Base-by-base conservation (phyloP, 2,329 filamentous ascomycete species). In the Colletotrichum melonis region DNA sequence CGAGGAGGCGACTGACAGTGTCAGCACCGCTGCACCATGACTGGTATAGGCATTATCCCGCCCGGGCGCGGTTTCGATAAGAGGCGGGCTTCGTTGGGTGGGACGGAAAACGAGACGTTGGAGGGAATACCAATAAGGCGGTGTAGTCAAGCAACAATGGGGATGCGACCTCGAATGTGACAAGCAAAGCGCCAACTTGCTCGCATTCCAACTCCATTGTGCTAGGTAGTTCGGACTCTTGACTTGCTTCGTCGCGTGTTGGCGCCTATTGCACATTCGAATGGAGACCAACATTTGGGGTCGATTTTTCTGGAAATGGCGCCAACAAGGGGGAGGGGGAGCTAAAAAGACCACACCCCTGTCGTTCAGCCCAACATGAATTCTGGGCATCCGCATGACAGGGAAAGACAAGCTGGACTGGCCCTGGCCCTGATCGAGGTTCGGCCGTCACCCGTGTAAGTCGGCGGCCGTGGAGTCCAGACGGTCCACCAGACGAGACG, bases 281-380 rank as follows among this genome's bases (percentile, higher is more conserved):
- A 42, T 56, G 57, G 49, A 30, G 38, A 63, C 60, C 65, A 38
- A 73, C 57, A 58, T 57, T 69, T 74, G 73, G 70, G 65, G 56
- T 69, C 38, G 70, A 72, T 55, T 72, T 74, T 62, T 71, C 30
- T 67, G 55, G 70, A 62, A 64, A 28, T 32, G 62, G 38, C 38
- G 14, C 38, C 62, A 26, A 46, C 72, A 67, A 42, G 38, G 42
- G 42, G 42, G 42, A 22, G 46, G 71, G 68, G 60, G 22, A 60
- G 32, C 38, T 59, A 52, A 55, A 55, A 22, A 54, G 38, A 56
- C 42, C 28, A 16, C 19, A 75, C 65, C 75, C 76, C 69, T 74
- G 76, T 74, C 66, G 22, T 75, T 75, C 74, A 77, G 75, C 75
- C 71, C 63, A 67, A 28, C 62, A 75, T 35, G 65, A 67, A 67